phyloP scores from a whole-genome alignment of 73 alveolate genomes.

The Symbiodinium pilosum region DNA sequence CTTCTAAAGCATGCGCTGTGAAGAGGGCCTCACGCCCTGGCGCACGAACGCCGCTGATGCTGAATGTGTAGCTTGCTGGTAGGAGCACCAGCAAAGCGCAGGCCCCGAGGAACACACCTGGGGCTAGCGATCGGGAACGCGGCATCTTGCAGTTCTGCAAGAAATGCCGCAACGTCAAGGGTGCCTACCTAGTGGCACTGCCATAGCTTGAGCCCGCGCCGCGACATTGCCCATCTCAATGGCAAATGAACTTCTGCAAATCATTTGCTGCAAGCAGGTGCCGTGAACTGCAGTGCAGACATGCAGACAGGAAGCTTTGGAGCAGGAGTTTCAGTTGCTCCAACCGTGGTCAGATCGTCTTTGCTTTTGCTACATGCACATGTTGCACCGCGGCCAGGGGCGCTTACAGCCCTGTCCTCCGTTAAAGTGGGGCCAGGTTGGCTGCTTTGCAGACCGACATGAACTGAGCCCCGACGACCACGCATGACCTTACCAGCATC shows the following conservation, averaged over 20 bases:
- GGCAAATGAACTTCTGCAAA: too few relatives aligned
- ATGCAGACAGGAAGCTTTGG: too few relatives aligned
- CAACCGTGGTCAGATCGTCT: too few relatives aligned
- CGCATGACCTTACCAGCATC: background rate
- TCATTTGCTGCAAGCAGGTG: too few relatives aligned
- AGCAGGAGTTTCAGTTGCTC: too few relatives aligned
- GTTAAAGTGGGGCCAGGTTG: background rate
- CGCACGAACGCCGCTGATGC: background rate
- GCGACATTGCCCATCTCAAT: too few relatives aligned
- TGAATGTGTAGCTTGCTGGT: background rate
- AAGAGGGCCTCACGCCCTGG: background rate
- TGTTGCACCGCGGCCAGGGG: background rate
- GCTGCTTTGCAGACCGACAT: too few relatives aligned
- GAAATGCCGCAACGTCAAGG: background rate
- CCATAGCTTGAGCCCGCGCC: background rate
- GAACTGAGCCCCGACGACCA: background rate
- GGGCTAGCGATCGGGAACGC: background rate
- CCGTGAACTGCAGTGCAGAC: too few relatives aligned
- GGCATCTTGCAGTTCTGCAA: slow-evolving; percentile 9
- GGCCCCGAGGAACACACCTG: background rate
- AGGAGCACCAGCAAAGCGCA: background rate
- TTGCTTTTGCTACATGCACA: background rate
- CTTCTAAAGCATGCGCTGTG: background rate
- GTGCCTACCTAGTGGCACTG: background rate
- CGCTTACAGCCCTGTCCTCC: background rate